Percentiles rank a stretch among this genome's conserved stretches.
Evolutionary conservation across 768 basidiomycete species (phyloP).

Genomic region (Leucosporidium creatinivorum): DNA sequence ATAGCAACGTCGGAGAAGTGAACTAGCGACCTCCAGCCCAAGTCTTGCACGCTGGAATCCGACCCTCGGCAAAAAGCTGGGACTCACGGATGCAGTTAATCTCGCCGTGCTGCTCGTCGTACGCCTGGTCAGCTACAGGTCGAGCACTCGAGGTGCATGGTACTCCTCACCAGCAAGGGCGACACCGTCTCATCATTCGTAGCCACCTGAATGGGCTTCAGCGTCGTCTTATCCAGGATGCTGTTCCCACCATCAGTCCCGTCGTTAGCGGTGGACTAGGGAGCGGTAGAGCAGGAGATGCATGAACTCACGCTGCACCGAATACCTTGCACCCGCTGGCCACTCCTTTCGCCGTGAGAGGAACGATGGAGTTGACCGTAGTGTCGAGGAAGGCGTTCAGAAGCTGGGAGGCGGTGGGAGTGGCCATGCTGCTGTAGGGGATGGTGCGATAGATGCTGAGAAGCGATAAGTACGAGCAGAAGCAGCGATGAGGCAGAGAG

Average conservation of each 20-base stretch:
- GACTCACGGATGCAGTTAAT: slow-evolving; percentile 30
- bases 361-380: slow-evolving; percentile 33
- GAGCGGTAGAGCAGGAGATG: too few relatives aligned
- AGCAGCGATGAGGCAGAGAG: too few relatives aligned
- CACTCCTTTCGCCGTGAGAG: slow-evolving; percentile 31
- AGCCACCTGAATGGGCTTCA: slow-evolving; percentile 30
- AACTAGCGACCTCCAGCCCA: too few relatives aligned
- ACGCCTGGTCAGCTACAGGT: background rate
- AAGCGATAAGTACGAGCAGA: too few relatives aligned
- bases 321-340: slow-evolving; percentile 35
- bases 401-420: background rate
- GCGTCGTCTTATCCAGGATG: slow-evolving; percentile 30
- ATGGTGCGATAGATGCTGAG: too few relatives aligned
- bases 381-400: slow-evolving; percentile 24
- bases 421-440: too few relatives aligned
- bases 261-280: too few relatives aligned
- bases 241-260: too few relatives aligned
- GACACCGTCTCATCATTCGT: slow-evolving; percentile 34
- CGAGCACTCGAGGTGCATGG: background rate
- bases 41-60: too few relatives aligned
- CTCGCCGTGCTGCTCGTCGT: slow-evolving; percentile 35
- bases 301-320: slow-evolving; percentile 29
- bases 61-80: too few relatives aligned
- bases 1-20: too few relatives aligned
- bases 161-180: slow-evolving; percentile 31